These are phyloP conservation scores for Phytophthora cactorum DNA, from an alignment of 352 stramenopile genomes.

Conservation along the genomic window DNA sequence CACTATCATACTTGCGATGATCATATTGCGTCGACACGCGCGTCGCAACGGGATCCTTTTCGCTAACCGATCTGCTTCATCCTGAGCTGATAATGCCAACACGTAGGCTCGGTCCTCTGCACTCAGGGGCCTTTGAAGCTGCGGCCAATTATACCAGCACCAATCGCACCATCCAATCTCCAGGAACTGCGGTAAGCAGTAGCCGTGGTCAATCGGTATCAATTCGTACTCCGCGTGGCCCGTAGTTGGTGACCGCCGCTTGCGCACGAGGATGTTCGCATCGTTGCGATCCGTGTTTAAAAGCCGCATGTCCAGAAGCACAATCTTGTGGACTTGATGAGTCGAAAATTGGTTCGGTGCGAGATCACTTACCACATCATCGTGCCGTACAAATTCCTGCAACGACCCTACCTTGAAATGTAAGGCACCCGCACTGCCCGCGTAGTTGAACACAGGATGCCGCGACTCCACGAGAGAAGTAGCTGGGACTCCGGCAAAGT, in stretches of 20 bases:
- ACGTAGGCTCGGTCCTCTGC: slow-evolving; percentile 68
- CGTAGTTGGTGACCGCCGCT: slow-evolving; percentile 58
- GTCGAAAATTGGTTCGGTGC: slow-evolving; percentile 89
- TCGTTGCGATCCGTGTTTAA: slow-evolving; percentile 98
- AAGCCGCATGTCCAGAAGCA: slow-evolving; percentile 97
- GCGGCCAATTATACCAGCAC: slow-evolving; percentile 98
- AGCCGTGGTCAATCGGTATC: slow-evolving; percentile 99
- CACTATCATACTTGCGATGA: slow-evolving; percentile 80
- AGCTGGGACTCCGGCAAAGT: slow-evolving; percentile 85
- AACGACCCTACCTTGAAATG: slow-evolving; percentile 96
- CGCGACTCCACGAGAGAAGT: slow-evolving; percentile 80
- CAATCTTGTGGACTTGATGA: slow-evolving; percentile 98
- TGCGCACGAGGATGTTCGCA: slow-evolving; percentile 96
- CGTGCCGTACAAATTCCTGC: slow-evolving; percentile 96
- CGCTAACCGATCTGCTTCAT: slow-evolving; percentile 61
- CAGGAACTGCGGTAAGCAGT: slow-evolving; percentile 95
- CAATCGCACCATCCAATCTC: slow-evolving; percentile 98
- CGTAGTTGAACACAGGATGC: slow-evolving; percentile 83
- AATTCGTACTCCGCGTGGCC: slow-evolving; percentile 89
- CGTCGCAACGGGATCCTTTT: slow-evolving; percentile 79
- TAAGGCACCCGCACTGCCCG: slow-evolving; percentile 43
- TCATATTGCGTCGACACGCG: slow-evolving; percentile 81
- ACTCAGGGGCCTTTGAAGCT: slow-evolving; percentile 81
- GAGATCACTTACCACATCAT: slow-evolving; percentile 95
- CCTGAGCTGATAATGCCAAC: slow-evolving; percentile 56